A percentile compares a stretch with the other conserved stretches of the same genome.
phyloP scores from a whole-genome alignment of 805 yeast species.

The Ascoidea tarda region DNA sequence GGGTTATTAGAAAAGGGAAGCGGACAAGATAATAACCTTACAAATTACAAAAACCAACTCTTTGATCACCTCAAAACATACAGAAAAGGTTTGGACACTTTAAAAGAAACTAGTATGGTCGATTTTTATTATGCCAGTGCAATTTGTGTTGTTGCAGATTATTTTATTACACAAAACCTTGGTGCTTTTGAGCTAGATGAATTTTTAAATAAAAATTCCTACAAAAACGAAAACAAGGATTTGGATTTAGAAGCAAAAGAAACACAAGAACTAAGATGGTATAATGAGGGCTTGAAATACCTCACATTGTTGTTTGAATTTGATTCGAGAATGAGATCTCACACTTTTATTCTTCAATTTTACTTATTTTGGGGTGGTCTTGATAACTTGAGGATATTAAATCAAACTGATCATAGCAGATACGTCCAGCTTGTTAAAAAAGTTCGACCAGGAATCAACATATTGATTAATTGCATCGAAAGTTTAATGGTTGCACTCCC shows the following conservation, averaged over 20 bases:
- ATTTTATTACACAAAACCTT: conserved; percentile 2
- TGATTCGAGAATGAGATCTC: not conserved
- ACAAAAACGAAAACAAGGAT: conserved; percentile 1
- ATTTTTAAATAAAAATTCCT: conserved; percentile 2
- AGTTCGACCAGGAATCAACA: not conserved
- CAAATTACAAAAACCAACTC: not conserved
- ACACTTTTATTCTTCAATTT: not conserved
- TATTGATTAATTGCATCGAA: conserved; percentile 5
- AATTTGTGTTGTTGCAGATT: conserved; percentile 1
- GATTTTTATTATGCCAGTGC: conserved; percentile 5
- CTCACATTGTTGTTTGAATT: not conserved
- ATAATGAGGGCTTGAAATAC: not conserved
- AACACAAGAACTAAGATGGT: not conserved
- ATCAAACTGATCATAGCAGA: conserved; percentile 1
- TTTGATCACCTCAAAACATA: not conserved
- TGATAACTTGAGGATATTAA: not conserved
- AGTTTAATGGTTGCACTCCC: conserved; percentile 7
- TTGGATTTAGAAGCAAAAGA: not conserved
- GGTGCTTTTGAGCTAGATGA: conserved; percentile 6
- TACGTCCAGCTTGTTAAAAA: conserved; percentile 5
- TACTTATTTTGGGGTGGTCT: not conserved
- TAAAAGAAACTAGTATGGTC: conserved; percentile 2
- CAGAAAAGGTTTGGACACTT: not conserved
- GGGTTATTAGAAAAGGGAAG: not conserved
- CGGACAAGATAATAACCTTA: not conserved